phyloP scores from a whole-genome alignment of 2,329 filamentous ascomycete genomes.

The Arachnomyces sp. region DNA sequence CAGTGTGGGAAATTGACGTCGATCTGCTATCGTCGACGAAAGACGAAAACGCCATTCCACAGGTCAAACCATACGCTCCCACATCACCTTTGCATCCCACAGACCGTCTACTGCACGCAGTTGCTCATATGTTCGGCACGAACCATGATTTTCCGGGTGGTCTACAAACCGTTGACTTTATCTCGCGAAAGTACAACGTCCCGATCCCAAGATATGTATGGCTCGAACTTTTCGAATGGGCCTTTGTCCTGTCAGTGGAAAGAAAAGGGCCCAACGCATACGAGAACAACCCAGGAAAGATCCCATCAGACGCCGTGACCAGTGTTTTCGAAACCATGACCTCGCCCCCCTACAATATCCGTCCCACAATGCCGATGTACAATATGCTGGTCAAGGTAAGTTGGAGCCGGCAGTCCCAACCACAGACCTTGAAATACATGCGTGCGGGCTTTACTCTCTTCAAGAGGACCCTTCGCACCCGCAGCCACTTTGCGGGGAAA shows the following conservation, averaged over 20 bases:
- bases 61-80: constrained; percentile 33
- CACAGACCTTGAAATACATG: constrained; percentile 21
- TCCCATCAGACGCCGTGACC: constrained; percentile 41
- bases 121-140: constrained; percentile 63
- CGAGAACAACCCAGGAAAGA: constrained; percentile 19
- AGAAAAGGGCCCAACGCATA: constrained; percentile 27
- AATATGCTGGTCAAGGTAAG: constrained; percentile 24
- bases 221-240: constrained; percentile 61
- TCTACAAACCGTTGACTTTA: constrained; percentile 52
- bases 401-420: constrained; percentile 15
- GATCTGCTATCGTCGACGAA: constrained; percentile 30
- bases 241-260: constrained; percentile 50
- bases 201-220: constrained; percentile 53
- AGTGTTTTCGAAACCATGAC: constrained; percentile 55
- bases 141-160: constrained; percentile 57
- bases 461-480: constrained; percentile 19
- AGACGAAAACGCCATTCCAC: constrained; percentile 25
- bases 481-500: constrained; percentile 9
- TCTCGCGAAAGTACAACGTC: constrained; percentile 55
- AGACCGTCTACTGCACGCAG: constrained; percentile 50
- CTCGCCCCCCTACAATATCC: constrained; percentile 48
- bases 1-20: constrained; percentile 50
- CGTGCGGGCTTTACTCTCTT: constrained; percentile 24
- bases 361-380: constrained; percentile 53
- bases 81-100: constrained; percentile 55